A percentile compares a stretch with the other conserved stretches of the same genome.
Evolutionary conservation across 305 asterid genomes (phyloP).

Genomic region (Fraxinus nigra): DNA sequence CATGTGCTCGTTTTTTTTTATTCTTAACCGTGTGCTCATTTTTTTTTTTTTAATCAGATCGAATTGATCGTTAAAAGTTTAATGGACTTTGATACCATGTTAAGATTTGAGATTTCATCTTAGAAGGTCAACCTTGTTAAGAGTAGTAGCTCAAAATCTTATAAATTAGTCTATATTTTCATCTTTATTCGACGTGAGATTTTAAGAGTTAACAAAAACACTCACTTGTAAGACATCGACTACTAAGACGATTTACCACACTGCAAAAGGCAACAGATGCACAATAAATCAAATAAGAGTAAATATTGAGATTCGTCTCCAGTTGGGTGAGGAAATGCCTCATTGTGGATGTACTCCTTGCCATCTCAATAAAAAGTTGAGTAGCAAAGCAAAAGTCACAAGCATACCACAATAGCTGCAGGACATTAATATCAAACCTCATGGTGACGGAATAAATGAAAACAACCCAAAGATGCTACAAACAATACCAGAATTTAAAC

Average conservation of each 20-base stretch:
- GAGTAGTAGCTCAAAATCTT: not conserved
- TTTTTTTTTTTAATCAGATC: not conserved
- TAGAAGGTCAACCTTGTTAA: not conserved
- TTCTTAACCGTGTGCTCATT: not conserved
- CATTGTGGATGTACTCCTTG: not conserved
- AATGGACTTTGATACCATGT: not conserved
- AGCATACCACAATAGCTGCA: not conserved
- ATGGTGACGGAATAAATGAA: not conserved
- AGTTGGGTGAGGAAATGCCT: not conserved
- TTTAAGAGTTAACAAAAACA: not conserved
- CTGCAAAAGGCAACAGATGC: not conserved
- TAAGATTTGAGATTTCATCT: not conserved
- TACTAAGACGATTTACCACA: not conserved
- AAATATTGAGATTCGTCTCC: not conserved
- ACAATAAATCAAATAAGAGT: not conserved
- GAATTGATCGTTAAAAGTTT: not conserved
- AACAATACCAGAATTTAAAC: not conserved
- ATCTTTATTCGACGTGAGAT: not conserved
- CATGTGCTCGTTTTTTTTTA: not conserved
- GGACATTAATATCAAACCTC: constrained; percentile 4
- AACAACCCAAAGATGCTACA: not conserved
- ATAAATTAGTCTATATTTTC: no score
- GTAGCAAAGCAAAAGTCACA: not conserved
- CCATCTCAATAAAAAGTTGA: not conserved
- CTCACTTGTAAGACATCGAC: not conserved